These are phyloP conservation scores for Collybia mongolica DNA, from an alignment of 768 basidiomycete genomes.

Conservation along the genomic window DNA sequence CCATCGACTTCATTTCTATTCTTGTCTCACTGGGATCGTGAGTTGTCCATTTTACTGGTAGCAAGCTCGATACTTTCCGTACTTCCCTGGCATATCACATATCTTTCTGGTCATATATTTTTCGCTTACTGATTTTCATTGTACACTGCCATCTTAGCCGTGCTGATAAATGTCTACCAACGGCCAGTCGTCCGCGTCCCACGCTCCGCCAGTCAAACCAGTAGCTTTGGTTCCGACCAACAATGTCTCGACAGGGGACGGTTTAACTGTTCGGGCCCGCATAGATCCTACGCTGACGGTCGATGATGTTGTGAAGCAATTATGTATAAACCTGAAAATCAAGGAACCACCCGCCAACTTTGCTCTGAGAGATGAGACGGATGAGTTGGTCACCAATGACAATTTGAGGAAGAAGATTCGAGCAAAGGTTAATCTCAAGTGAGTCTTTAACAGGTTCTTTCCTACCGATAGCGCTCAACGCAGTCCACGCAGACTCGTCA, in stretches of 20 bases:
- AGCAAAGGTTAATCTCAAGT: slow-evolving; percentile 78
- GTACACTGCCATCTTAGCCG: slow-evolving; percentile 3
- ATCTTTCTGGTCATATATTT: not conserved
- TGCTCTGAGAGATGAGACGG: slow-evolving; percentile 79
- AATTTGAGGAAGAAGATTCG: slow-evolving; percentile 83
- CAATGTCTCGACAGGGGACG: slow-evolving; percentile 76
- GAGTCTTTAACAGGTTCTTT: slow-evolving; percentile 18
- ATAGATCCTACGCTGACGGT: slow-evolving; percentile 85
- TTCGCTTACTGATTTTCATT: slow-evolving; percentile 3
- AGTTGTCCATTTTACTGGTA: not conserved
- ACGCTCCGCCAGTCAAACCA: slow-evolving; percentile 40
- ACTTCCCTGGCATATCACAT: not conserved
- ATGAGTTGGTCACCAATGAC: slow-evolving; percentile 84
- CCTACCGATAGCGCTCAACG: not conserved
- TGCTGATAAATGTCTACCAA: slow-evolving; percentile 13
- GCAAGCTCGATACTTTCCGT: too few relatives aligned
- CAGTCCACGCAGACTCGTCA: slow-evolving; percentile 57
- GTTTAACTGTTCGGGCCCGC: slow-evolving; percentile 73
- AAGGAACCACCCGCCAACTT: slow-evolving; percentile 70
- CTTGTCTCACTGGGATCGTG: too few relatives aligned
- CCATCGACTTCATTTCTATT: too few relatives aligned
- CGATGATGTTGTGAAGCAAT: slow-evolving; percentile 80
- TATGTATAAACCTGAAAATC: slow-evolving; percentile 79
- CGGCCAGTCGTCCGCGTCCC: slow-evolving; percentile 25
- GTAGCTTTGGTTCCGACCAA: slow-evolving; percentile 75